Conservation (phyloP, 179 eudicot genomes). For the Heliamphora ciliata region DNA sequence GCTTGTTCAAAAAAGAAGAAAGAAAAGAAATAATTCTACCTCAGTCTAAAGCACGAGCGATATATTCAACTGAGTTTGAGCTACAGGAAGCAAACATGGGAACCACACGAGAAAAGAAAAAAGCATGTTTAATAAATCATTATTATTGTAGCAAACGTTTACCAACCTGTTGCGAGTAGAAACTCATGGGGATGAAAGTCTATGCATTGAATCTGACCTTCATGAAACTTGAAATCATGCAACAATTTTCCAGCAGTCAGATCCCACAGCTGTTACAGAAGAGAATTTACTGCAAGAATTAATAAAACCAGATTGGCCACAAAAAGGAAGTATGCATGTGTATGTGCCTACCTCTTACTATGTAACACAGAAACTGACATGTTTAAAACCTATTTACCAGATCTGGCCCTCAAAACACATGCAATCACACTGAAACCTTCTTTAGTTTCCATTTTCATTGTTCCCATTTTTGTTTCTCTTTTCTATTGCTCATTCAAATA, state of each 20-base stretch:
- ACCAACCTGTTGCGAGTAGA: slow-evolving; percentile 93
- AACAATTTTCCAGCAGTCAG: slow-evolving; percentile 94
- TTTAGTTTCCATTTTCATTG: too few relatives aligned
- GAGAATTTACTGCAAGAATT: slow-evolving; percentile 1
- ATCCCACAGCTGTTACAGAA: slow-evolving; percentile 84
- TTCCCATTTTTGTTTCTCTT: too few relatives aligned
- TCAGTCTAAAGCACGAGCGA: not conserved
- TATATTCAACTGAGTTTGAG: not conserved
- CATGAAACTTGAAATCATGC: slow-evolving; percentile 94
- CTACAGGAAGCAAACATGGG: slow-evolving; percentile 10
- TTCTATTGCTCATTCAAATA: too few relatives aligned
- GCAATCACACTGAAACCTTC: not conserved
- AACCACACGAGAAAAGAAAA: not conserved
- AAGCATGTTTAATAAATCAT: not conserved
- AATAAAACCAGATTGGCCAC: not conserved
- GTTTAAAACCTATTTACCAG: not conserved
- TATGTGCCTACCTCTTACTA: not conserved
- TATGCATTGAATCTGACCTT: slow-evolving; percentile 93
- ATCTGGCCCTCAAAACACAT: not conserved
- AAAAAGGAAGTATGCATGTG: not conserved
- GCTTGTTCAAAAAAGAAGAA: not conserved
- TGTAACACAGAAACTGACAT: not conserved
- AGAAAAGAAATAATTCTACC: not conserved
- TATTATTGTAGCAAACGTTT: slow-evolving; percentile 9
- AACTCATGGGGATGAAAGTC: slow-evolving; percentile 98